Evolutionary conservation across 139 green algal species (phyloP), one percentile per base, ranked within the genome.

Genomic region (Raphidocelis subcapitata): DNA sequence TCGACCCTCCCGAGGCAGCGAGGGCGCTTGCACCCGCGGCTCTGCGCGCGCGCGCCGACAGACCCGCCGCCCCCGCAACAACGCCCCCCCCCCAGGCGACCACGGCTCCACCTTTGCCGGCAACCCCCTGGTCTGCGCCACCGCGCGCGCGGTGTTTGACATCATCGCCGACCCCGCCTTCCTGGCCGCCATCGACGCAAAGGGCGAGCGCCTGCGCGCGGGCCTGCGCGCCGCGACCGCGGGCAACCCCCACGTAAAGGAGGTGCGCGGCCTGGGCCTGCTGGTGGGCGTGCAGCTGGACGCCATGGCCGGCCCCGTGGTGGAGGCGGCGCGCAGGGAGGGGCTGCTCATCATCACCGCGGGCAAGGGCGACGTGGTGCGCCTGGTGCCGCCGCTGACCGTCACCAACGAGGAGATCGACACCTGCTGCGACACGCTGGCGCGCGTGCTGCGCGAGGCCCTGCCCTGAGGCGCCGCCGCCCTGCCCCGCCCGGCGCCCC

Each of bases 101-200:
- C 96, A 99, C 76, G 96, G 96, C 16, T 96, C 89, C 74, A 99
- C 96, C 0, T 99, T 99, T 87, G 96, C 96, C 4, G 95, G 95
- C 51, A 94, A 93, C 83, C 96, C 95, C 0, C 84, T 99, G 47
- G 94, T 99, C 41, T 98, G 92, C 73, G 65, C 84, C 47, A 85
- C 88, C 20, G 92, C 88, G 5, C 88, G 82, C 82, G 76, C 82
- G 29, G 84, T 93, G 20, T 91, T 96, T 73, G 91, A 97, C 82
- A 89, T 90, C 79, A 92, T 97, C 62, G 69, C 55, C 12, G 75
- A 92, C n/a, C 85, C 89, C 0, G 76, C 69, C n/a, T 99, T 99
- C 85, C 82, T 99, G 18, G 68, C 77, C 0, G 63, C 61, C 2
- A 93, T 99, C 33, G 46, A 68, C 5, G 37, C 61, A 44, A 96